These are phyloP conservation scores for Adansonia rubrostipa DNA, from an alignment of 441 rosid genomes.

Conservation along the genomic window DNA sequence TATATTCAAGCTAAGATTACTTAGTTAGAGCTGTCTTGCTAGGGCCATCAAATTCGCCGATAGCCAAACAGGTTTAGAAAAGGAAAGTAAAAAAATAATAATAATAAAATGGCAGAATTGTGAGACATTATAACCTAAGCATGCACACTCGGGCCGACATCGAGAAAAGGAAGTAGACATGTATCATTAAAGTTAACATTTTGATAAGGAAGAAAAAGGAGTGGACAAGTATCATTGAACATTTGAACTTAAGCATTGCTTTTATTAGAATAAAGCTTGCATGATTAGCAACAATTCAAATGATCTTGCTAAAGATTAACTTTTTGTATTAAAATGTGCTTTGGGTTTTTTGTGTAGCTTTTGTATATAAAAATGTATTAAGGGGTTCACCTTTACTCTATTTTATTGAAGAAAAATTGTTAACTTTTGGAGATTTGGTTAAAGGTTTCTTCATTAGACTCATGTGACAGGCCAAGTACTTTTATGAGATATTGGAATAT, in stretches of 20 bases:
- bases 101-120: neutral
- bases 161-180: conserved; percentile 39
- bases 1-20: neutral
- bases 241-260: neutral
- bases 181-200: conserved; percentile 42
- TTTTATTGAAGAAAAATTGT: neutral
- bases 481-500: too few relatives aligned
- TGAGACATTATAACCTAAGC: conserved; percentile 47
- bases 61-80: conserved; percentile 19
- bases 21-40: conserved; percentile 41
- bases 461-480: neutral
- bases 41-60: conserved; percentile 40
- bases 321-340: conserved; percentile 31
- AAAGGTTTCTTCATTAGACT: conserved; percentile 17
- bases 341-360: conserved; percentile 23
- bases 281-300: conserved; percentile 31
- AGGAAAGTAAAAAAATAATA: neutral
- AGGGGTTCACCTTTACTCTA: conserved; percentile 5
- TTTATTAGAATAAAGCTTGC: conserved; percentile 34
- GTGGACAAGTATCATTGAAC: conserved; percentile 35
- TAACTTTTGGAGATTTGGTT: neutral
- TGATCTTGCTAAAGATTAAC: conserved; percentile 24
- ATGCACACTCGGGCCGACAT: conserved; percentile 42
- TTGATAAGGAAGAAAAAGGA: conserved; percentile 22
- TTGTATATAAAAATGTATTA: conserved; percentile 16